These are phyloP conservation scores for Colletotrichum echinochloae DNA, from an alignment of 2,329 filamentous ascomycete genomes.

Conservation along the genomic window DNA sequence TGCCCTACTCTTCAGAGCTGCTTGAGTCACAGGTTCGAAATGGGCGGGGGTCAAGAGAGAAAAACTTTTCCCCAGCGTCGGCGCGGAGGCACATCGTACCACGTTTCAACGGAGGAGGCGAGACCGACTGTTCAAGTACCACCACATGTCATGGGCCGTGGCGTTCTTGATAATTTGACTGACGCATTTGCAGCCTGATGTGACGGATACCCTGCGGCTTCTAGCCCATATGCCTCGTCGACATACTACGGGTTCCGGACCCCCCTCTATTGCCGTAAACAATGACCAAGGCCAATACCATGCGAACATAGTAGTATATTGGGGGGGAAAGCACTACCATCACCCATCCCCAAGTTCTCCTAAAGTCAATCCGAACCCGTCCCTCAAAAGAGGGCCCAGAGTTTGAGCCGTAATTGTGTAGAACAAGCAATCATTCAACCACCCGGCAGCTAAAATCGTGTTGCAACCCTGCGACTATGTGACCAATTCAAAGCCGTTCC, in stretches of 20 bases:
- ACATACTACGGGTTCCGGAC: conserved; percentile 18
- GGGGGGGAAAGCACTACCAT: background rate
- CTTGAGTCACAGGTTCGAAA: conserved; percentile 5
- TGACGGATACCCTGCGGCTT: background rate
- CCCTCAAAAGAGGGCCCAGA: background rate
- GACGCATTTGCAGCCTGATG: conserved; percentile 25
- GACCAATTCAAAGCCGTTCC: background rate
- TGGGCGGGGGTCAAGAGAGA: background rate
- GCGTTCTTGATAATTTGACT: conserved; percentile 13
- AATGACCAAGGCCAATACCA: background rate
- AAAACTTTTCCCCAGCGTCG: conserved; percentile 15
- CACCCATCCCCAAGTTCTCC: background rate
- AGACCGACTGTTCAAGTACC: conserved; percentile 7
- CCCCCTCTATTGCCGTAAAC: background rate
- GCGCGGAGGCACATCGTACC: conserved; percentile 4
- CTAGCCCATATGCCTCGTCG: background rate
- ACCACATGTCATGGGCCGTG: conserved; percentile 16
- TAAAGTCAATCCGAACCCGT: background rate
- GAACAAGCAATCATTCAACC: background rate
- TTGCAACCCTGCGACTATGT: background rate
- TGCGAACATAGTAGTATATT: background rate
- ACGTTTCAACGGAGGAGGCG: background rate
- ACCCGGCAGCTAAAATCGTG: background rate
- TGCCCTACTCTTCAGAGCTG: background rate
- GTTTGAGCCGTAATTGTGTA: background rate